Percentiles rank a stretch among this genome's conserved stretches.
Conservation (phyloP, 805 yeast species). For the Ogataea ganodermae region DNA sequence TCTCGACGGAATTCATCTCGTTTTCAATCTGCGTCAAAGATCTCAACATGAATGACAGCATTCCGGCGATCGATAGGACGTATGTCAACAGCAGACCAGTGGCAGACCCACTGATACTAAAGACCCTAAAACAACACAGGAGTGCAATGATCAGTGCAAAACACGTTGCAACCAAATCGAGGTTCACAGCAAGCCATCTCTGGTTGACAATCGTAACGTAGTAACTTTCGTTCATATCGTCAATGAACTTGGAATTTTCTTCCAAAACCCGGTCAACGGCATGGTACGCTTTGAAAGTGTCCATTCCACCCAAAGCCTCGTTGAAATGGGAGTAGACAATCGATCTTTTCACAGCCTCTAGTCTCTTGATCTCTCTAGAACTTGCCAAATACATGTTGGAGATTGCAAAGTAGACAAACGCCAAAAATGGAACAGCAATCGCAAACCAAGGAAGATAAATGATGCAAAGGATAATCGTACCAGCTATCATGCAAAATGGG, state of each 20-base stretch:
- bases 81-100: constrained; percentile 64
- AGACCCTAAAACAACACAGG: constrained; percentile 60
- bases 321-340: constrained; percentile 69
- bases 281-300: constrained; percentile 63
- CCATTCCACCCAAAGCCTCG: constrained; percentile 67
- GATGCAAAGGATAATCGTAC: constrained; percentile 42
- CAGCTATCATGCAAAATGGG: constrained; percentile 42
- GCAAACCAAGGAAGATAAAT: constrained; percentile 62
- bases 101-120: constrained; percentile 56
- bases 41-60: constrained; percentile 53
- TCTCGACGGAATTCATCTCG: constrained; percentile 80
- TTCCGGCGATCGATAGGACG: constrained; percentile 58
- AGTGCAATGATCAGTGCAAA: constrained; percentile 52
- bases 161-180: constrained; percentile 48
- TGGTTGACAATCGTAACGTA: constrained; percentile 57
- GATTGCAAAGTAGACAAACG: constrained; percentile 44
- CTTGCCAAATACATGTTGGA: constrained; percentile 67
- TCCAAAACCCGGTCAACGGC: constrained; percentile 42
- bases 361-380: constrained; percentile 72
- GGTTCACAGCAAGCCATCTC: constrained; percentile 62
- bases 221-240: constrained; percentile 68
- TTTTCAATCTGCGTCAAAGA: constrained; percentile 72
- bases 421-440: constrained; percentile 60
- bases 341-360: constrained; percentile 73
- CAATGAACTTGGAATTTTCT: constrained; percentile 49